These are phyloP conservation scores for Macrotyloma uniflorum DNA, from an alignment of 306 rosid species.

Conservation along the genomic window DNA sequence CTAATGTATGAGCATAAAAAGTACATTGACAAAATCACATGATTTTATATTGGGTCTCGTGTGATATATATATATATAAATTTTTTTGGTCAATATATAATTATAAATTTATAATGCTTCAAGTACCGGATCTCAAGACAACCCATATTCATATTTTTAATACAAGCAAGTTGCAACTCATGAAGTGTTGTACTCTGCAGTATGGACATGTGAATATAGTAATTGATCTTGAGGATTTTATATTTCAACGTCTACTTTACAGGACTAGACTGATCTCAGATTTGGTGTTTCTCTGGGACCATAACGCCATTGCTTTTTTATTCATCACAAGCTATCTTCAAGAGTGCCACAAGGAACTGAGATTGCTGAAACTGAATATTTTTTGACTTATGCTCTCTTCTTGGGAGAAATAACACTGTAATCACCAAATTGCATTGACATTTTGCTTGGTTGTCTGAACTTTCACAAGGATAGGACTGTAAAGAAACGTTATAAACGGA, in stretches of 20 bases:
- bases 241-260: constrained; percentile 20
- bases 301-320: constrained; percentile 28
- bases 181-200: constrained; percentile 34
- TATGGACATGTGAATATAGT: constrained; percentile 28
- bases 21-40: background rate
- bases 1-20: constrained; percentile 16
- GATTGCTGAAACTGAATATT: constrained; percentile 28
- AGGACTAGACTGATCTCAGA: constrained; percentile 20
- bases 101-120: background rate
- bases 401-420: constrained; percentile 19
- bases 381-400: constrained; percentile 39
- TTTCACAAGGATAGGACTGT: constrained; percentile 31
- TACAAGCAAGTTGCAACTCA: constrained; percentile 34
- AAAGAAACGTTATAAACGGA: background rate
- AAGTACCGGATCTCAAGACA: constrained; percentile 1
- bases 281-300: constrained; percentile 21
- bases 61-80: background rate
- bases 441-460: constrained; percentile 10
- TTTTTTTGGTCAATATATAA: background rate
- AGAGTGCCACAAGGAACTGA: constrained; percentile 33
- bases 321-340: constrained; percentile 29
- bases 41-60: background rate
- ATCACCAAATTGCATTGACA: constrained; percentile 38
- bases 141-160: constrained; percentile 7
- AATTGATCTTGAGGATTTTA: background rate